Base-by-base conservation (phyloP, 345 rosid species). In the Acer campestre region DNA sequence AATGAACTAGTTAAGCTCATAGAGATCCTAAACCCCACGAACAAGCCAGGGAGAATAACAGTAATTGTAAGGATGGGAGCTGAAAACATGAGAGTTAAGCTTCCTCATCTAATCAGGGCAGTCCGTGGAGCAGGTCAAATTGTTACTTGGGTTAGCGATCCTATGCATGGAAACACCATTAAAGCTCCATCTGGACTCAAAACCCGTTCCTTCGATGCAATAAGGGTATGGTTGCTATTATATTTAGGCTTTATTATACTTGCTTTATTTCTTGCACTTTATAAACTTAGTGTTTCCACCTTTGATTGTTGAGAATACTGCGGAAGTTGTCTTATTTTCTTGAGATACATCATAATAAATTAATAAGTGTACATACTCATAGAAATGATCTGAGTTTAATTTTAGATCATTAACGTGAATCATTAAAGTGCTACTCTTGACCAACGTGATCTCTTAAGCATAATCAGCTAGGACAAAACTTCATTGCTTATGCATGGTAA, bases 121-220 rank as follows among this genome's bases (percentile, higher is more conserved):
- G 81, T 81, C 25, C 81, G 87, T 35, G 29, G 75, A 55, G 85
- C 85, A 17, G 85, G 83, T 44, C 85, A 77, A 71, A 74, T 82
- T 59, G 83, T 79, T 48, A 79, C 85, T 70, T 84, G 87, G 87
- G 85, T 81, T 80, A 73, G 81, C 0, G 85, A 84, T 64, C 85
- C 85, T 11, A 84, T 84, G 86, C 86, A 81, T 76, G 86, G 86
- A 11, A 84, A 84, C 84, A 84, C 86, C 68, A 81, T 70, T 46
- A 84, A 84, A 79, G 84, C 87, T 65, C 84, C 87, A 38, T 84
- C 80, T 73, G 87, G 87, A 69, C 79, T 82, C 61, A 84, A 82
- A 78, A 82, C 87, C 29, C 87, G 85, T 8, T 84, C 87, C 73
- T 84, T 84, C 4, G 87, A 84, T 11, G 85, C 87, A 10, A 84